Percentiles rank a stretch among this genome's conserved stretches.
Evolutionary conservation across 2,329 filamentous ascomycete genomes (phyloP).

Genomic region (Aspergillus sp.): DNA sequence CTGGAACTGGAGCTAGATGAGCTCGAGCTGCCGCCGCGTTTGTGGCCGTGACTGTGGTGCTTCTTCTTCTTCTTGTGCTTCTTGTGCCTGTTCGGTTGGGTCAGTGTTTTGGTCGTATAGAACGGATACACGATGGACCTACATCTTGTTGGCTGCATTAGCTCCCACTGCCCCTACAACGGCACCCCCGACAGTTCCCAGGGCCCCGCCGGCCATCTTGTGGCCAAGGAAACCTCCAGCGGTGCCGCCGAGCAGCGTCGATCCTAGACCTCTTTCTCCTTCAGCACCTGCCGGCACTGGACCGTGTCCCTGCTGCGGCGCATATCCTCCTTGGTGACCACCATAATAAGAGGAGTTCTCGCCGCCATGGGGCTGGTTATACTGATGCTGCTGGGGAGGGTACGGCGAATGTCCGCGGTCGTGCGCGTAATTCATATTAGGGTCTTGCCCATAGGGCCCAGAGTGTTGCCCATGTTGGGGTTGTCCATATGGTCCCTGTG

Average conservation of each 20-base stretch:
- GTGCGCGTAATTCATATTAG: slow-evolving; percentile 22
- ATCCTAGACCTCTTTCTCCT: slow-evolving; percentile 37
- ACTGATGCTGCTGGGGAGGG: slow-evolving; percentile 26
- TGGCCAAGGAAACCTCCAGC: slow-evolving; percentile 38
- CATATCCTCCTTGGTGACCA: slow-evolving; percentile 17
- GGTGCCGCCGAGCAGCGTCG: slow-evolving; percentile 38
- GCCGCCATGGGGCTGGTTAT: slow-evolving; percentile 20
- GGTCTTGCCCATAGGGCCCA: slow-evolving; percentile 24
- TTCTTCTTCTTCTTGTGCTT: slow-evolving; percentile 29
- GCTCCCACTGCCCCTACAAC: slow-evolving; percentile 35
- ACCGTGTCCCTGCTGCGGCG: slow-evolving; percentile 20
- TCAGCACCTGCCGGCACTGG: slow-evolving; percentile 23
- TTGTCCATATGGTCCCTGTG: slow-evolving; percentile 11
- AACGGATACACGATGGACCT: slow-evolving; percentile 8
- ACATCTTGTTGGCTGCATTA: slow-evolving; percentile 31
- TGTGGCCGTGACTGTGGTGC: slow-evolving; percentile 24
- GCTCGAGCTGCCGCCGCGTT: slow-evolving; percentile 12
- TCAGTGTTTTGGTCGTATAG: slow-evolving; percentile 7
- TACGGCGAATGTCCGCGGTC: slow-evolving; percentile 30
- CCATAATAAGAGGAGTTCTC: slow-evolving; percentile 35
- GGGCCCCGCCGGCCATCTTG: slow-evolving; percentile 34
- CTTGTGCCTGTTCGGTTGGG: slow-evolving; percentile 20
- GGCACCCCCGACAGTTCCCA: slow-evolving; percentile 35
- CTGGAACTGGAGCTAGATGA: slow-evolving; percentile 21
- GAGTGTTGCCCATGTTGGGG: slow-evolving; percentile 18